Evolutionary conservation across 2,329 filamentous ascomycete genomes (phyloP).

Genomic region (Nothopassalora personata): DNA sequence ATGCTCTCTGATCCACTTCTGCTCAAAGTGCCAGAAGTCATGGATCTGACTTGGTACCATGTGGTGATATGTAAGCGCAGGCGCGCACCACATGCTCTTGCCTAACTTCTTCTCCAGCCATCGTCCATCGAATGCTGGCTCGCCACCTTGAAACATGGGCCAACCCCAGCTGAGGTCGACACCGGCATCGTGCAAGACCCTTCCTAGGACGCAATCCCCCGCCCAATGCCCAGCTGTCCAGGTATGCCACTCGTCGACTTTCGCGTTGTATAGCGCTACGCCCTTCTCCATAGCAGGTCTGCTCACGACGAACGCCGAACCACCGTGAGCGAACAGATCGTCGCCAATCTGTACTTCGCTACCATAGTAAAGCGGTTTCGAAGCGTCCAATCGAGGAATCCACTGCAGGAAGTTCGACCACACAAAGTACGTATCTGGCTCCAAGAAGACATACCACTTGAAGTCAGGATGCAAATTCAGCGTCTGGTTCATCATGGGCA

Average conservation of each 20-base stretch:
- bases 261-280: conserved; percentile 35
- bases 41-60: conserved; percentile 23
- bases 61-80: conserved; percentile 36
- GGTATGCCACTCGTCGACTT: conserved; percentile 39
- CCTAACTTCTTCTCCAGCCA: conserved; percentile 28
- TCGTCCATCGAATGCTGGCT: conserved; percentile 35
- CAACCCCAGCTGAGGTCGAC: conserved; percentile 40
- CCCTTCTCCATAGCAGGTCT: conserved; percentile 34
- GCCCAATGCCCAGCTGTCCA: conserved; percentile 47
- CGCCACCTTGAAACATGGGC: conserved; percentile 42
- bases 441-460: conserved; percentile 57
- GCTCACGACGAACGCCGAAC: conserved; percentile 41
- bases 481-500: conserved; percentile 38
- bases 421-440: conserved; percentile 54
- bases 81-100: conserved; percentile 39
- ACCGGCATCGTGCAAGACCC: conserved; percentile 40
- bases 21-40: conserved; percentile 29
- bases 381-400: conserved; percentile 47
- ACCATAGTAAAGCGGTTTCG: conserved; percentile 49
- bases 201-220: conserved; percentile 50
- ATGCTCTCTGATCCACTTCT: conserved; percentile 21
- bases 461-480: conserved; percentile 39
- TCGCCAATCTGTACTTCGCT: conserved; percentile 47
- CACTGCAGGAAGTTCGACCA: conserved; percentile 51
- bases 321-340: conserved; percentile 39